Evolutionary conservation across 2,329 filamentous ascomycete species (phyloP).

Genomic region (Calonectria honghensis): DNA sequence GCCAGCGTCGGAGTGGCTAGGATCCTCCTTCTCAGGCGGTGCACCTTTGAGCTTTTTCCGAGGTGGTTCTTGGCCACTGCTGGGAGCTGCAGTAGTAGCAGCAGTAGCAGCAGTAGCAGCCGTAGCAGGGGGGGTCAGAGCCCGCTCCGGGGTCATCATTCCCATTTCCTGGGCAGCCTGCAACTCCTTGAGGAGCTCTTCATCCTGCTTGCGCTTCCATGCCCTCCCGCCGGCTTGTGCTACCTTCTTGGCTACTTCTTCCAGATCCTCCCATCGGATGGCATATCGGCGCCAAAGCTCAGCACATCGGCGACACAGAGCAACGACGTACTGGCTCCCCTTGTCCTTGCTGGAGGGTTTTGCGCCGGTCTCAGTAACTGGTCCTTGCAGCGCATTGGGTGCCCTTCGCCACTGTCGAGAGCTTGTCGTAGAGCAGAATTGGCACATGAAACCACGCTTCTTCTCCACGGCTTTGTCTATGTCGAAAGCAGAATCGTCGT

Average conservation of each 20-base stretch:
- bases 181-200: conserved; percentile 88
- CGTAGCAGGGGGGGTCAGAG: conserved; percentile 59
- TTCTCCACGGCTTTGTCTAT: conserved; percentile 86
- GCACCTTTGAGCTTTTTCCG: conserved; percentile 79
- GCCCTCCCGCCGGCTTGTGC: conserved; percentile 85
- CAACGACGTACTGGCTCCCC: conserved; percentile 82
- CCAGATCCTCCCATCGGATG: conserved; percentile 95
- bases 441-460: conserved; percentile 92
- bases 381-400: conserved; percentile 83
- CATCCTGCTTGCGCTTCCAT: conserved; percentile 92
- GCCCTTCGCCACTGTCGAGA: conserved; percentile 95
- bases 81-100: conserved; percentile 17
- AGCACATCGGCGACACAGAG: conserved; percentile 92
- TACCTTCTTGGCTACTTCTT: conserved; percentile 93
- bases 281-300: conserved; percentile 97
- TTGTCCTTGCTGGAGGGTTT: conserved; percentile 83
- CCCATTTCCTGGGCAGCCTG: conserved; percentile 77
- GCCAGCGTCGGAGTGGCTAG: conserved; percentile 66
- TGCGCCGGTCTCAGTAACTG: conserved; percentile 78
- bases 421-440: conserved; percentile 88
- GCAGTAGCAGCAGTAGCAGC: too few species aligned
- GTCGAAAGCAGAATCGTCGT: conserved; percentile 97
- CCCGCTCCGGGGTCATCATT: conserved; percentile 65
- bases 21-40: conserved; percentile 70
- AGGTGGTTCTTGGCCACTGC: conserved; percentile 70